Conservation (phyloP, 2,329 filamentous ascomycete species). For the Cladosporium sphaerospermum region DNA sequence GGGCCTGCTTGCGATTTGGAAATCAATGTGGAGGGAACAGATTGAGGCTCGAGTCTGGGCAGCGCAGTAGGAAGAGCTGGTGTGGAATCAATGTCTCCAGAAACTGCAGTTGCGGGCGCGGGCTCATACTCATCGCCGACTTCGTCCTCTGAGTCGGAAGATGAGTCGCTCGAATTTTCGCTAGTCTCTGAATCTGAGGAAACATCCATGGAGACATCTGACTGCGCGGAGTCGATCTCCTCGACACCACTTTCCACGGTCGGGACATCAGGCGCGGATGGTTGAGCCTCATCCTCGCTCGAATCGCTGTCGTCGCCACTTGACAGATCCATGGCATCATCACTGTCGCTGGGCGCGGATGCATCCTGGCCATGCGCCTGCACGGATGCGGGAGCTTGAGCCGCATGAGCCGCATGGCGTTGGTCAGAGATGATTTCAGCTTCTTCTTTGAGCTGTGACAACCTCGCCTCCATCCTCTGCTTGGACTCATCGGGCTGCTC, state of each 20-base stretch:
- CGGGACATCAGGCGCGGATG: no score
- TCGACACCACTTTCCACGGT: no score
- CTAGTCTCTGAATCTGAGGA: conserved; percentile 7
- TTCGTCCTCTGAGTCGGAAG: conserved; percentile 14
- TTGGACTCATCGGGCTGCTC: neutral
- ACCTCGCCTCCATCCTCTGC: neutral
- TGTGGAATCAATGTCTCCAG: no score
- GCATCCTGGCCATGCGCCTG: no score
- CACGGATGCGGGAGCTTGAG: no score
- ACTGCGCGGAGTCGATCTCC: no score
- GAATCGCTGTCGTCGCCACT: conserved; percentile 3
- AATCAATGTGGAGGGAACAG: neutral
- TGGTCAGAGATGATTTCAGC: conserved; percentile 4
- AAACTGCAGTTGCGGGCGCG: neutral
- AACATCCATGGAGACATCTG: no score
- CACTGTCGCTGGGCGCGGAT: neutral
- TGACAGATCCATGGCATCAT: conserved; percentile 20
- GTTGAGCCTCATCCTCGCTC: neutral
- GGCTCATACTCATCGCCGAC: conserved; percentile 11
- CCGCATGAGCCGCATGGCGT: no score
- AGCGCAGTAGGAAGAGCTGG: neutral
- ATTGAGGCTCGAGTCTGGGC: neutral
- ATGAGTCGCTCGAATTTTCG: conserved; percentile 4
- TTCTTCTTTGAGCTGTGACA: conserved; percentile 5
- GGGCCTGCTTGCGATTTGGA: neutral